These are phyloP conservation scores for Penicillium sp. DNA, from an alignment of 2,329 filamentous ascomycete species.

Conservation along the genomic window DNA sequence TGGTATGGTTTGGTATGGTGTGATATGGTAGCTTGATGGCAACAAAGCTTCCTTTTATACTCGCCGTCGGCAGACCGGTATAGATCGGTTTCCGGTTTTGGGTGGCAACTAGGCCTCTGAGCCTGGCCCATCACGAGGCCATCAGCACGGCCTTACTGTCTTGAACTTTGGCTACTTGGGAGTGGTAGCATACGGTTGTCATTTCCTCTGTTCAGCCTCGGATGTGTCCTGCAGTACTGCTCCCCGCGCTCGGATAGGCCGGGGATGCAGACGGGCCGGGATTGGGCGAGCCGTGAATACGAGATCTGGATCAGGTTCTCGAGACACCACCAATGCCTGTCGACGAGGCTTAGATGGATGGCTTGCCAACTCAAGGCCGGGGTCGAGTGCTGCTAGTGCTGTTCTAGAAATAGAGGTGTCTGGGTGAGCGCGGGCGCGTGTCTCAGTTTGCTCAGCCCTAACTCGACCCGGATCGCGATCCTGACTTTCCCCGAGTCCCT, in stretches of 20 bases:
- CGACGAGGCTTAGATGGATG: slow-evolving; percentile 3
- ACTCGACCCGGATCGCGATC: slow-evolving; percentile 3
- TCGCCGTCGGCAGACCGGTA: not conserved
- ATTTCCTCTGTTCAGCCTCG: not conserved
- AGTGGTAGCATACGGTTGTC: not conserved
- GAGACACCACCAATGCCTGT: slow-evolving; percentile 17
- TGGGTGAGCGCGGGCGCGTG: slow-evolving; percentile 5
- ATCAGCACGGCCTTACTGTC: slow-evolving; percentile 3
- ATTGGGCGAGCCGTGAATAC: slow-evolving; percentile 22
- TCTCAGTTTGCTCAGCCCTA: slow-evolving; percentile 12
- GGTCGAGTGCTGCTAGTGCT: not conserved
- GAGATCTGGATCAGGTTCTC: slow-evolving; percentile 23
- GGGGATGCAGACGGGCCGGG: slow-evolving; percentile 1
- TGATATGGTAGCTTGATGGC: not conserved
- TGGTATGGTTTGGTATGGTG: not conserved
- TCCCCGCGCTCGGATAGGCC: slow-evolving; percentile 2
- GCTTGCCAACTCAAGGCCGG: slow-evolving; percentile 5
- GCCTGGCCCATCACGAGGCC: slow-evolving; percentile 5
- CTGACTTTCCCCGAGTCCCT: not conserved
- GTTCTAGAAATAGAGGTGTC: not conserved
- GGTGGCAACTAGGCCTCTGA: not conserved
- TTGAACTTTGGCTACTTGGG: not conserved
- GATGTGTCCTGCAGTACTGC: not conserved
- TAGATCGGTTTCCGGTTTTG: not conserved
- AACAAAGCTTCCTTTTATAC: slow-evolving; percentile 3